These are phyloP conservation scores for Rubroboletus pulcherrimus DNA, from an alignment of 768 basidiomycete genomes.

Conservation along the genomic window DNA sequence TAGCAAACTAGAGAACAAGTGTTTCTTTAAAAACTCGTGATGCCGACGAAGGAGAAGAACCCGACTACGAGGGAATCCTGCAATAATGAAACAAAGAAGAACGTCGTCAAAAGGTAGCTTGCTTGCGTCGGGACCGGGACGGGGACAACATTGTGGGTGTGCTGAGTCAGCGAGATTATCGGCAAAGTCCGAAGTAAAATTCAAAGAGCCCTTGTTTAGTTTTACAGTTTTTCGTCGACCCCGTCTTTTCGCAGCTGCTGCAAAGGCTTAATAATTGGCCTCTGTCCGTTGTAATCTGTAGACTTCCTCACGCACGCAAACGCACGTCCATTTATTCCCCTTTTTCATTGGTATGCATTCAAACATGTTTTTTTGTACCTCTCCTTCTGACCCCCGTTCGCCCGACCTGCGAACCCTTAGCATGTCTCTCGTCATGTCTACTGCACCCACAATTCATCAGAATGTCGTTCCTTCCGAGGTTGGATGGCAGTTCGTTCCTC, in stretches of 20 bases:
- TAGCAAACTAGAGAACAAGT: neutral
- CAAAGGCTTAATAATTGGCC: slow-evolving; percentile 28
- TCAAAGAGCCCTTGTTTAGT: slow-evolving; percentile 8
- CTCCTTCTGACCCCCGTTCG: slow-evolving; percentile 3
- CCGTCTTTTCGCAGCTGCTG: slow-evolving; percentile 24
- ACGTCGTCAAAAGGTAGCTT: neutral
- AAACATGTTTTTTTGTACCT: neutral
- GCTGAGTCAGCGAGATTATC: slow-evolving; percentile 28
- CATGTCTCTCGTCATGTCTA: slow-evolving; percentile 38
- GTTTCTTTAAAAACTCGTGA: neutral
- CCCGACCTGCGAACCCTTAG: slow-evolving; percentile 9
- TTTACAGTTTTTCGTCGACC: slow-evolving; percentile 22
- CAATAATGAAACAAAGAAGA: neutral
- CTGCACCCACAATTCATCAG: slow-evolving; percentile 46
- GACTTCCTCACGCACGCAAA: slow-evolving; percentile 35
- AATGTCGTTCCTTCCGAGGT: slow-evolving; percentile 89
- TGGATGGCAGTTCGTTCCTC: slow-evolving; percentile 98
- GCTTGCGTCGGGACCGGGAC: too few species aligned
- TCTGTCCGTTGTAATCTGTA: slow-evolving; percentile 34
- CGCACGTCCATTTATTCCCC: slow-evolving; percentile 34
- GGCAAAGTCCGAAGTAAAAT: slow-evolving; percentile 33
- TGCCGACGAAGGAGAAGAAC: neutral
- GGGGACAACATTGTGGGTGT: too few species aligned
- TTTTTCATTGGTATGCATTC: slow-evolving; percentile 24
- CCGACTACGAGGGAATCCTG: neutral